Evolutionary conservation across 805 yeast species (phyloP).

Genomic region (Myxozyma monticola): DNA sequence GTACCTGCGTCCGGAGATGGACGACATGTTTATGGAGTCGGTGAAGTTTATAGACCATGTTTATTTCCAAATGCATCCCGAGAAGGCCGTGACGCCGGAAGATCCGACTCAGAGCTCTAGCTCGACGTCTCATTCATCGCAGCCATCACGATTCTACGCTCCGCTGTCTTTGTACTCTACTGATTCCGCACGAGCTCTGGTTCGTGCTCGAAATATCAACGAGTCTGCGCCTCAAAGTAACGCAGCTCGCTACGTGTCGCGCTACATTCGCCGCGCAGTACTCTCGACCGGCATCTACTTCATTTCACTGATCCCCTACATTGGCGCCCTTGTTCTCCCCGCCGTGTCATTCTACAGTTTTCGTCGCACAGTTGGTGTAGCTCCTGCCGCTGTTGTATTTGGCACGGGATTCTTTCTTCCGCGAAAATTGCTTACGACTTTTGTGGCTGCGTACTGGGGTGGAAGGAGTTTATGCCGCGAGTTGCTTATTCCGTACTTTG

Average conservation of each 20-base stretch:
- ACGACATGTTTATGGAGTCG: constrained; percentile 44
- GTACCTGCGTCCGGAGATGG: constrained; percentile 44
- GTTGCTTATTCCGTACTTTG: constrained; percentile 53
- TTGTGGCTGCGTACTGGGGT: constrained; percentile 51
- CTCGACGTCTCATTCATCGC: neutral
- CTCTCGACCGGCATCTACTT: constrained; percentile 40
- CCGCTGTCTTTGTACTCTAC: constrained; percentile 18
- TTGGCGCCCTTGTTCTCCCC: constrained; percentile 48
- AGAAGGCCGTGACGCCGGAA: constrained; percentile 11
- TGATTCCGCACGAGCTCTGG: neutral
- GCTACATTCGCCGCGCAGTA: constrained; percentile 37
- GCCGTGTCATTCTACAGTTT: constrained; percentile 47
- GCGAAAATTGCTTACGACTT: constrained; percentile 39
- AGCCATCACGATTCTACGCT: constrained; percentile 19
- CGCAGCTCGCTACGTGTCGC: constrained; percentile 32
- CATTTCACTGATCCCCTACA: constrained; percentile 44
- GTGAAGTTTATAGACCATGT: constrained; percentile 44
- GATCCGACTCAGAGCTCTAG: no score
- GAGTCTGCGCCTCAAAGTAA: constrained; percentile 1
- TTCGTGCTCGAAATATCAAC: neutral
- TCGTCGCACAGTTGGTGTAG: constrained; percentile 48
- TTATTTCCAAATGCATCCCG: constrained; percentile 46
- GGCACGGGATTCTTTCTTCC: constrained; percentile 43
- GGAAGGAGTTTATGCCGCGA: constrained; percentile 48
- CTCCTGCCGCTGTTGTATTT: constrained; percentile 46